Evolutionary conservation across 139 green algal genomes (phyloP), one percentile per base, ranked within the genome.

Genomic region (Volvox africanus): DNA sequence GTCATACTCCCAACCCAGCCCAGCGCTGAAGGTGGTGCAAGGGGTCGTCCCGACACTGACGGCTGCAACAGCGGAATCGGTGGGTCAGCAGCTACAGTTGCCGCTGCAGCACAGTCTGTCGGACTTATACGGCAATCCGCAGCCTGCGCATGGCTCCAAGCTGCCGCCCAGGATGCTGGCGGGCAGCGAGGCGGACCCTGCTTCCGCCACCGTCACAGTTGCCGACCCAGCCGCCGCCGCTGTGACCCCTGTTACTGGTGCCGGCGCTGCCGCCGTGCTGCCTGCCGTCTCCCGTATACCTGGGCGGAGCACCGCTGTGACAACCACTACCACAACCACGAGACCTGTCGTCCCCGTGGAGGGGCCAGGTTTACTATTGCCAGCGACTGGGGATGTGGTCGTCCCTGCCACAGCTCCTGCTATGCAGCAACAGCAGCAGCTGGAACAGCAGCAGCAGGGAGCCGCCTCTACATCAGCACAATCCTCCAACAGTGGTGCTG

Each of bases 91-190:
- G 67, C 36, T n/a, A 9, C 30, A 55, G 24, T 30, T 37, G 44
- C 73, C 36, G 44, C 86, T 90, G 86, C 86, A 90, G 86, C 86
- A 90, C 86, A 84, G 71, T 75, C n/a, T 90, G 19, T 84, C 73
- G 1, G 86, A 90, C n/a, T 75, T 90, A 55, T 90, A 90, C 84
- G 83, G 55, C 76, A 73, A 83, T 61, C 55, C 69, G n/a, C 83
- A 90, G 33, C 33, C 77, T 62, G 62, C 26, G 24, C 30, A 61
- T 1, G 61, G 83, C 35, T 71, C 62, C 61, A 68, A 69, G 61
- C 35, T 91, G 87, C 78, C 87, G 77, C 86, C 50, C 30, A 73
- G 86, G 24, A 44, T 90, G 73, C 86, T 90, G 71, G 69, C 73
- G 12, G 32, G 30, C 86, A 76, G 50, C 30, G 86, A 90, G 26